A percentile compares a stretch with the other conserved stretches of the same genome.
Conservation (phyloP, 306 rosid species). For the Castanospermum australe region DNA sequence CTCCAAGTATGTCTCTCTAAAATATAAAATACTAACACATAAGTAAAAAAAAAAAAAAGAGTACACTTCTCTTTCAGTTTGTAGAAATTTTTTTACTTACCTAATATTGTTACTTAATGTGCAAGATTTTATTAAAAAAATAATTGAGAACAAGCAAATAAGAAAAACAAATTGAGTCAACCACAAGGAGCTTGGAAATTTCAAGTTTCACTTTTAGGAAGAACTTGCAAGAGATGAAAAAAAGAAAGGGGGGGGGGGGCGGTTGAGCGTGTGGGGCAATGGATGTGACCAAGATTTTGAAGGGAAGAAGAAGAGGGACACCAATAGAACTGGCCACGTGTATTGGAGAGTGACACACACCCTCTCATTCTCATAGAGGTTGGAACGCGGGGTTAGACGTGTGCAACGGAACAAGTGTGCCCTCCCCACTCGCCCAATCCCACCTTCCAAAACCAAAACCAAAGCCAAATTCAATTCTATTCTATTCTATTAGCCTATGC, state of each 20-base stretch:
- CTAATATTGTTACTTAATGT: too few species aligned
- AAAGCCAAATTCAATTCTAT: background rate
- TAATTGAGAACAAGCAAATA: too few species aligned
- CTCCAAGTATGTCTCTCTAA: too few species aligned
- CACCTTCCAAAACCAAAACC: background rate
- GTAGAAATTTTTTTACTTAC: too few species aligned
- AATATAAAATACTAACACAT: too few species aligned
- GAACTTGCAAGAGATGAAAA: background rate
- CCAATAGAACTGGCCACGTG: constrained; percentile 59
- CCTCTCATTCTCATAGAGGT: constrained; percentile 45
- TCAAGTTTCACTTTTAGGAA: background rate
- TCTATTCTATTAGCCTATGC: too few species aligned
- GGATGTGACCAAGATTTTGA: constrained; percentile 47
- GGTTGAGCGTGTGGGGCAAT: constrained; percentile 74
- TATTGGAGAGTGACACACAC: constrained; percentile 6
- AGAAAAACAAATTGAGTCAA: too few species aligned
- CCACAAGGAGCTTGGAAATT: background rate
- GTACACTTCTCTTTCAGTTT: too few species aligned
- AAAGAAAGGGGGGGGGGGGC: background rate
- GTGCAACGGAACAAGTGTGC: constrained; percentile 38
- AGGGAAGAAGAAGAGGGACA: background rate
- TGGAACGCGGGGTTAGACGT: constrained; percentile 76
- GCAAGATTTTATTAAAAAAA: too few species aligned
- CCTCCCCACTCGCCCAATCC: constrained; percentile 1
- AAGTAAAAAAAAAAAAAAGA: too few species aligned